Percentiles rank a stretch among this genome's conserved stretches.
Conservation (phyloP, 176 grass and related monocot species). For the Musa itinerans region DNA sequence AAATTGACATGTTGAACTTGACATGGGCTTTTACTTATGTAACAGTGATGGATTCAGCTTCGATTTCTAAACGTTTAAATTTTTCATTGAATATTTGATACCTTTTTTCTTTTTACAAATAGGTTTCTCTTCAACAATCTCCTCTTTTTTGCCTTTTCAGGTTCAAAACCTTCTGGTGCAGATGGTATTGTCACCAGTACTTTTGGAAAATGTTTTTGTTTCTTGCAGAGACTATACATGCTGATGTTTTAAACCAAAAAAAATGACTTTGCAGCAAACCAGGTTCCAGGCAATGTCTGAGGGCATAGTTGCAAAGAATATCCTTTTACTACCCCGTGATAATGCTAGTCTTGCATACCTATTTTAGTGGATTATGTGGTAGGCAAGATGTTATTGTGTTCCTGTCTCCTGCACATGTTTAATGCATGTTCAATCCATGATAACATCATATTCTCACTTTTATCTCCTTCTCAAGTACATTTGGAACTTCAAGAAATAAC, state of each 20-base stretch:
- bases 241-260: background rate
- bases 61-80: background rate
- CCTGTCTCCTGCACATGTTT: too few species aligned
- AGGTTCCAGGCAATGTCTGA: constrained; percentile 82
- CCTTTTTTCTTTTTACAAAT: background rate
- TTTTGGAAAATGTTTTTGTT: background rate
- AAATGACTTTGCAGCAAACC: constrained; percentile 53
- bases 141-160: constrained; percentile 31
- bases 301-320: constrained; percentile 84
- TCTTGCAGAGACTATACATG: background rate
- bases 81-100: background rate
- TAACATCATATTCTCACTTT: too few species aligned
- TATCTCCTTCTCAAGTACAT: too few species aligned
- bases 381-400: too few species aligned
- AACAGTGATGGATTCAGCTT: background rate
- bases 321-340: constrained; percentile 32
- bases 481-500: too few species aligned
- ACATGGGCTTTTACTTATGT: background rate
- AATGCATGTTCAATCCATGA: too few species aligned
- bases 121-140: background rate
- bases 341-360: background rate
- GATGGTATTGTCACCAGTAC: constrained; percentile 46
- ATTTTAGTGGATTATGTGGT: background rate
- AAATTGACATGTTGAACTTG: background rate
- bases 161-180: constrained; percentile 84